Evolutionary conservation across 208 protist genomes (phyloP).

Genomic region (Trypanosoma rangeli): DNA sequence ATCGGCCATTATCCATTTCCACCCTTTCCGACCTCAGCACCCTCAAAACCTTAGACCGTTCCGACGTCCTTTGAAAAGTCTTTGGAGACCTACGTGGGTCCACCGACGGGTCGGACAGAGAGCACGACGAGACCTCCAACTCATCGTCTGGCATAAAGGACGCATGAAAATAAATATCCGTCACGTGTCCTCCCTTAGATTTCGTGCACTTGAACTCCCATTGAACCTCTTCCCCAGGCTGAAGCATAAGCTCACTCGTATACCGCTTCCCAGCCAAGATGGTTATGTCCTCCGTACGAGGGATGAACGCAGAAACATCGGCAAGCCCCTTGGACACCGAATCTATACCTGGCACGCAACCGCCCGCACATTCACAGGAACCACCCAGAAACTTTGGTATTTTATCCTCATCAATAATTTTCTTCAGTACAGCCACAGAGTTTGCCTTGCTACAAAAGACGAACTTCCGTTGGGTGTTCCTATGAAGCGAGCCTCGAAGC

Average conservation of each 20-base stretch:
- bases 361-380: slow-evolving; percentile 47
- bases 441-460: slow-evolving; percentile 62
- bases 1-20: slow-evolving; percentile 30
- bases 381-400: slow-evolving; percentile 64
- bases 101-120: not conserved
- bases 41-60: not conserved
- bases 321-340: not conserved
- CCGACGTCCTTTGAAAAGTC: not conserved
- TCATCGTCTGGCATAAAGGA: slow-evolving; percentile 13
- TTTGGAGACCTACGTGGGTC: slow-evolving; percentile 1
- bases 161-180: slow-evolving; percentile 39
- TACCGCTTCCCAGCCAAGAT: slow-evolving; percentile 53
- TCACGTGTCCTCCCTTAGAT: slow-evolving; percentile 1
- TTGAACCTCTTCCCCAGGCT: slow-evolving; percentile 30
- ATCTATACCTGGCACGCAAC: slow-evolving; percentile 45
- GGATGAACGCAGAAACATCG: slow-evolving; percentile 2
- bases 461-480: slow-evolving; percentile 62
- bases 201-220: slow-evolving; percentile 41
- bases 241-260: slow-evolving; percentile 29
- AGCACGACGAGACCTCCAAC: not conserved
- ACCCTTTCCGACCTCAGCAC: slow-evolving; percentile 33
- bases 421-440: slow-evolving; percentile 36
- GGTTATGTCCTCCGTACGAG: slow-evolving; percentile 34
- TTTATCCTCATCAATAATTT: slow-evolving; percentile 67
- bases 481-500: slow-evolving; percentile 62